Conservation (phyloP, 192 early-diverging fungal genomes). For the Lunasporangiospora selenospora region DNA sequence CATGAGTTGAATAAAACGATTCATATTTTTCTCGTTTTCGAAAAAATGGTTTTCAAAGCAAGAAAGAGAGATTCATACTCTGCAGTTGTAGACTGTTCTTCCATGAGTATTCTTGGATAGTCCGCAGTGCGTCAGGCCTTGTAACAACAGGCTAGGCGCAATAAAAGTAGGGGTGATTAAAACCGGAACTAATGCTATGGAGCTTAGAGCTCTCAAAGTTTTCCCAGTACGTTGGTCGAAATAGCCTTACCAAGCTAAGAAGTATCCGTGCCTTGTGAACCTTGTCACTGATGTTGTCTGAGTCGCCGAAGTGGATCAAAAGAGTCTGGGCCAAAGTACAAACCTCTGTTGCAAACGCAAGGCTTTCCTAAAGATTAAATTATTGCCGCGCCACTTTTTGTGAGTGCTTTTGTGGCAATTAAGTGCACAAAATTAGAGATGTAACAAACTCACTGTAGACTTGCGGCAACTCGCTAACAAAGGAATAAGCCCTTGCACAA, state of each 20-base stretch:
- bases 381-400: neutral
- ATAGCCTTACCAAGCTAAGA: slow-evolving; percentile 17
- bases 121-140: slow-evolving; percentile 14
- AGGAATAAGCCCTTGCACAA: slow-evolving; percentile 27
- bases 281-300: slow-evolving; percentile 18
- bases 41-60: too few relatives aligned
- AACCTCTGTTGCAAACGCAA: slow-evolving; percentile 20
- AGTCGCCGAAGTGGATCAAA: slow-evolving; percentile 31
- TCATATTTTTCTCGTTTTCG: too few relatives aligned
- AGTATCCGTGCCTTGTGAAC: slow-evolving; percentile 23
- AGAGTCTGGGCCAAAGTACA: slow-evolving; percentile 33
- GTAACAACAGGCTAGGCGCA: slow-evolving; percentile 32
- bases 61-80: slow-evolving; percentile 9
- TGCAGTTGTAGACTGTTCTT: slow-evolving; percentile 36
- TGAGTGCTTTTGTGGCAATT: neutral
- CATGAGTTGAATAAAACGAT: neutral
- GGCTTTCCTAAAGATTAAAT: slow-evolving; percentile 13
- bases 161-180: too few relatives aligned
- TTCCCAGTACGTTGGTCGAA: neutral
- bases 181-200: too few relatives aligned
- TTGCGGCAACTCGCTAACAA: slow-evolving; percentile 24
- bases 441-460: slow-evolving; percentile 8
- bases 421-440: neutral
- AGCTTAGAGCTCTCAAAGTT: too few relatives aligned
- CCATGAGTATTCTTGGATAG: slow-evolving; percentile 31